Evolutionary conservation across 2,329 filamentous ascomycete genomes (phyloP), one percentile per base, ranked within the genome.

Genomic region (Aspergillus felis): DNA sequence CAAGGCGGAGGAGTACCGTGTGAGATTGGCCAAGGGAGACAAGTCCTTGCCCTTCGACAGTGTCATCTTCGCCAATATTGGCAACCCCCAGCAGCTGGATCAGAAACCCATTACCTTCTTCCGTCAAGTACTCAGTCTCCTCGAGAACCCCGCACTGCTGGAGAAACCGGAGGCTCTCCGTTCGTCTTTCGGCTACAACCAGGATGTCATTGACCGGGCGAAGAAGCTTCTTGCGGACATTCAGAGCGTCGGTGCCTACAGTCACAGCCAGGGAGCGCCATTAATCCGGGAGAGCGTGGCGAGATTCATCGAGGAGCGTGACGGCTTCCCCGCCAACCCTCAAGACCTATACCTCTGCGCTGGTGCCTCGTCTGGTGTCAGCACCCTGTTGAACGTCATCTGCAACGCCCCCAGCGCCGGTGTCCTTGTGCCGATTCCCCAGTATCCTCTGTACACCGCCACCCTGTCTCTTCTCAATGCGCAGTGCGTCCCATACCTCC

Each of bases 91-190:
- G 78, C 94, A 99, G 79, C 86, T 99, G 62, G 94, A 97, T 79
- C 94, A 99, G 83, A 95, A 97, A 82, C 94, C 94, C 70, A 93
- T 99, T 70, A 99, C 94, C 66, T 99, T 97, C 83, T 97, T 99
- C 86, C 88, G 94, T 67, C 93, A 99, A 79, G 94, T 99, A 28
- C 84, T 94, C 69, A 96, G 91, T 78, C 76, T 99, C 61, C 78
- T 97, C 58, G 94, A 99, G 82, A 92, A 97, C 80, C 94, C 94
- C 0, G 74, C 81, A 57, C 81, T 99, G 35, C 82, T 99, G 59
- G 84, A 96, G 71, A 87, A 95, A 67, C 86, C 91, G 74, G 85
- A 93, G 64, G 87, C 89, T n/a, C 79, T 97, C 62, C 78, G 87
- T 71, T 84, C 87, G 56, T 76, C 81, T 48, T 83, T 97, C 64